phyloP scores from a whole-genome alignment of 495 filamentous ascomycete species.

The Astrocystis sublimbata region DNA sequence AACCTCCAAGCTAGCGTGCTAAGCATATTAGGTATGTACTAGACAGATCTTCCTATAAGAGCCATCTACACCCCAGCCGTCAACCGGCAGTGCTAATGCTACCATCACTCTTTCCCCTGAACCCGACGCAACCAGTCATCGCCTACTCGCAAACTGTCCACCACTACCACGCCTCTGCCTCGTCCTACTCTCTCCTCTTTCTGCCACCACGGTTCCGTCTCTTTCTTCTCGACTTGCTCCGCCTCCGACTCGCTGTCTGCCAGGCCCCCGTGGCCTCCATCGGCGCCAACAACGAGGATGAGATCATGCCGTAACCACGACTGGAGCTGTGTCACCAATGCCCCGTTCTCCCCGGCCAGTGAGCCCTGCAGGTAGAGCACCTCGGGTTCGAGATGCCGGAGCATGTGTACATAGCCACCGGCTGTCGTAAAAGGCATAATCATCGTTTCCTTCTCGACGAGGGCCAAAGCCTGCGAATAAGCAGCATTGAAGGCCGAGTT shows the following conservation, averaged over 20 bases:
- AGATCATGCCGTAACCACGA: slow-evolving; percentile 84
- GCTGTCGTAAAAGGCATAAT: slow-evolving; percentile 83
- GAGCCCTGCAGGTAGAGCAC: slow-evolving; percentile 84
- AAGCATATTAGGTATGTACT: no score
- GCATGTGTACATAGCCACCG: slow-evolving; percentile 75
- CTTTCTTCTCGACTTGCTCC: slow-evolving; percentile 53
- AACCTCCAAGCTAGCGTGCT: no score
- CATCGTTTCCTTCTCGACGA: slow-evolving; percentile 81
- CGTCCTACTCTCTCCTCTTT: slow-evolving; percentile 76
- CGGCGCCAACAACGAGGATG: slow-evolving; percentile 77
- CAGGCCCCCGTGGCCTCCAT: slow-evolving; percentile 78
- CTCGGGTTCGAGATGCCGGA: slow-evolving; percentile 79
- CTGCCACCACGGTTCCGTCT: slow-evolving; percentile 73
- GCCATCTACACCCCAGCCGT: neutral
- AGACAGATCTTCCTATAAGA: neutral
- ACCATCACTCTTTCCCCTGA: slow-evolving; percentile 63
- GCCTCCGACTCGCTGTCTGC: slow-evolving; percentile 88
- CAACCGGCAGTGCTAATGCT: neutral
- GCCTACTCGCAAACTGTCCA: slow-evolving; percentile 72
- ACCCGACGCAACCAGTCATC: slow-evolving; percentile 84
- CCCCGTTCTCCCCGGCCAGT: slow-evolving; percentile 69
- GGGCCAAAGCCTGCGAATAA: slow-evolving; percentile 69
- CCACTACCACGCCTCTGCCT: slow-evolving; percentile 82
- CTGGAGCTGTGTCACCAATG: slow-evolving; percentile 67
- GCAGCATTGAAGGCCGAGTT: slow-evolving; percentile 70